These are phyloP conservation scores for Wickerhamomyces rabaulensis DNA, from an alignment of 805 yeast species.

Conservation along the genomic window DNA sequence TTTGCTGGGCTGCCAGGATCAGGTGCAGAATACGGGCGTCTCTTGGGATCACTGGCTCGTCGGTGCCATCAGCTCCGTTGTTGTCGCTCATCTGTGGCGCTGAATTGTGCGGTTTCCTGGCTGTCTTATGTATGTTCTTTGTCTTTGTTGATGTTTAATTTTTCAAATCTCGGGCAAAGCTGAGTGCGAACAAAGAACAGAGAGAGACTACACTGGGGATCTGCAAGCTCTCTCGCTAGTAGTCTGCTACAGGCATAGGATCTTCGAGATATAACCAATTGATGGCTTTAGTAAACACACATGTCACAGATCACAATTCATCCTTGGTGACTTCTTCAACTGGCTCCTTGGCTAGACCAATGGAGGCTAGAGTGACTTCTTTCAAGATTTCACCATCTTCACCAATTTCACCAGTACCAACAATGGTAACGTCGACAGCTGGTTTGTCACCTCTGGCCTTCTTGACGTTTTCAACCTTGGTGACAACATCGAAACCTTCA, in stretches of 20 bases:
- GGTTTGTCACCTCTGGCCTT: constrained; percentile 75
- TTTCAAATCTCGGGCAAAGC: not conserved
- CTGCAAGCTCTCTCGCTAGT: too few species aligned
- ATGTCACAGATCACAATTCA: constrained; percentile 21
- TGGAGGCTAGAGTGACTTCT: constrained; percentile 14
- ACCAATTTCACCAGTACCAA: constrained; percentile 64
- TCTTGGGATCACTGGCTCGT: constrained; percentile 52
- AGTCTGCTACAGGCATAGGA: not conserved
- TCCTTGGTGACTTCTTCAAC: constrained; percentile 23
- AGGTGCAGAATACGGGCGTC: constrained; percentile 89
- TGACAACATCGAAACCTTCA: constrained; percentile 80
- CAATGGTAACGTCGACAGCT: constrained; percentile 54
- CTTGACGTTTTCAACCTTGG: constrained; percentile 65
- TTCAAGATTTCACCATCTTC: constrained; percentile 26
- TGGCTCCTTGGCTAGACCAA: not conserved
- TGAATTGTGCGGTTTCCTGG: not conserved
- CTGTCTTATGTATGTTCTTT: not conserved
- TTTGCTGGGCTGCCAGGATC: constrained; percentile 89
- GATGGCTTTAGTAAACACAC: not conserved
- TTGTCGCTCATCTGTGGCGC: constrained; percentile 1
- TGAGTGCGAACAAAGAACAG: too few species aligned
- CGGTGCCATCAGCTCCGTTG: constrained; percentile 12
- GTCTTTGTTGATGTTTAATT: not conserved
- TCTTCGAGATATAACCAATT: too few species aligned
- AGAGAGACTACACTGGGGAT: too few species aligned